phyloP scores from a whole-genome alignment of 495 filamentous ascomycete species.

The Thermochaetoides thermophila region DNA sequence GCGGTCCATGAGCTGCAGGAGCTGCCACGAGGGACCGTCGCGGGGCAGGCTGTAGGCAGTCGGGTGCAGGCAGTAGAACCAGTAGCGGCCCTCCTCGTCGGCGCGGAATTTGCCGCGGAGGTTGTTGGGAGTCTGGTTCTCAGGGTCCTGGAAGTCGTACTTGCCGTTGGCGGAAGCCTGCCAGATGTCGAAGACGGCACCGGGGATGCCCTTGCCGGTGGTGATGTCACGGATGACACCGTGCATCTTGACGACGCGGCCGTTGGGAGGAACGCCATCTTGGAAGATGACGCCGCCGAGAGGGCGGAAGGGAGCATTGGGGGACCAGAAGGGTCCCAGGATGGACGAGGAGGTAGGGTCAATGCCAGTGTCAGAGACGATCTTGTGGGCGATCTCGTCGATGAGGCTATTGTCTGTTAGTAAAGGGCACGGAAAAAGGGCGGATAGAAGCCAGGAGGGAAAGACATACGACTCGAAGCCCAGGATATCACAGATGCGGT shows the following conservation, averaged over 20 bases:
- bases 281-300: slow-evolving; percentile 59
- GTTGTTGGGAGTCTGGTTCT: slow-evolving; percentile 64
- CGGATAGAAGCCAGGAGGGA: background rate
- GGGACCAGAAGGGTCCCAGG: slow-evolving; percentile 78
- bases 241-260: slow-evolving; percentile 59
- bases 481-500: slow-evolving; percentile 64
- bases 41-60: slow-evolving; percentile 66
- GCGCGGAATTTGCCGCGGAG: slow-evolving; percentile 69
- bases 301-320: slow-evolving; percentile 63
- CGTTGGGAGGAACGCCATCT: slow-evolving; percentile 42
- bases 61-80: slow-evolving; percentile 70
- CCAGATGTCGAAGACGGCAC: slow-evolving; percentile 73
- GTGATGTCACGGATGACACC: slow-evolving; percentile 57
- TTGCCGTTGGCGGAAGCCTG: slow-evolving; percentile 71
- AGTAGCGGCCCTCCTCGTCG: slow-evolving; percentile 61
- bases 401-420: slow-evolving; percentile 41
- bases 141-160: slow-evolving; percentile 81
- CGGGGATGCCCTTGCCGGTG: slow-evolving; percentile 53
- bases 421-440: background rate
- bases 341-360: slow-evolving; percentile 71
- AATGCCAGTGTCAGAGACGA: slow-evolving; percentile 50
- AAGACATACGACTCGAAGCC: slow-evolving; percentile 64
- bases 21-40: slow-evolving; percentile 54
- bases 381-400: slow-evolving; percentile 74
- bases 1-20: slow-evolving; percentile 58